Evolutionary conservation across 164 flowering plant species (phyloP).

Genomic region (Santalum album): DNA sequence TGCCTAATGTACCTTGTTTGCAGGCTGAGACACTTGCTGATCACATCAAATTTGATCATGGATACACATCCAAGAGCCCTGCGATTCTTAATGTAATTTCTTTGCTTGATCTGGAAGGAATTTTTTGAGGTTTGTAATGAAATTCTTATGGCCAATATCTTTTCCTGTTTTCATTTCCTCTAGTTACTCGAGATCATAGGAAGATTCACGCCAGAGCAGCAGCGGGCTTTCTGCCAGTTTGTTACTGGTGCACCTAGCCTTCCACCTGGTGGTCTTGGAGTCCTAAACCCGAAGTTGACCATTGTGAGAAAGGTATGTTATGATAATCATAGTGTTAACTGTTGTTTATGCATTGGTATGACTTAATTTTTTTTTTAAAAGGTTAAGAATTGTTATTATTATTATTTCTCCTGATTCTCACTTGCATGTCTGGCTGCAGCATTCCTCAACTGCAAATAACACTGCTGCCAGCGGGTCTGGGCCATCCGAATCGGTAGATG

Average conservation of each 20-base stretch:
- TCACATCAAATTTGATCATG: constrained; percentile 97
- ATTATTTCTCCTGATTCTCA: neutral
- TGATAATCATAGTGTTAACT: too few relatives aligned
- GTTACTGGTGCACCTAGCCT: constrained; percentile 99
- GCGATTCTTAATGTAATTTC: constrained; percentile 65
- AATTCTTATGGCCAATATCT: neutral
- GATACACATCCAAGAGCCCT: constrained; percentile 95
- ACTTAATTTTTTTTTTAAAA: too few relatives aligned
- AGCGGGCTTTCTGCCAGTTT: constrained; percentile 95
- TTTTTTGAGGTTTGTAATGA: neutral
- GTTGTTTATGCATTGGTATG: neutral
- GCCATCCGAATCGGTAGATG: constrained; percentile 76
- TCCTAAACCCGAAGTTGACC: constrained; percentile 86
- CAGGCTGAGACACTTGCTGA: constrained; percentile 89
- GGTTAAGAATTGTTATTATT: too few relatives aligned
- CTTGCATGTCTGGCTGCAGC: constrained; percentile 36
- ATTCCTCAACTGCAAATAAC: constrained; percentile 51
- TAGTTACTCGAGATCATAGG: constrained; percentile 97
- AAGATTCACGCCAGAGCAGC: constrained; percentile 87
- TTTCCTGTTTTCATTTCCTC: neutral
- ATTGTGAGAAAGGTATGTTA: constrained; percentile 86
- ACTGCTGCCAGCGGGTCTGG: constrained; percentile 56
- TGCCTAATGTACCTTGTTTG: constrained; percentile 9
- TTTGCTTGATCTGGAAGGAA: neutral
- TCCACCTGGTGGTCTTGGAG: constrained; percentile 97